Evolutionary conservation across 805 yeast genomes (phyloP), one percentile per base, ranked within the genome.

Genomic region (Saccharomyces paradoxus): DNA sequence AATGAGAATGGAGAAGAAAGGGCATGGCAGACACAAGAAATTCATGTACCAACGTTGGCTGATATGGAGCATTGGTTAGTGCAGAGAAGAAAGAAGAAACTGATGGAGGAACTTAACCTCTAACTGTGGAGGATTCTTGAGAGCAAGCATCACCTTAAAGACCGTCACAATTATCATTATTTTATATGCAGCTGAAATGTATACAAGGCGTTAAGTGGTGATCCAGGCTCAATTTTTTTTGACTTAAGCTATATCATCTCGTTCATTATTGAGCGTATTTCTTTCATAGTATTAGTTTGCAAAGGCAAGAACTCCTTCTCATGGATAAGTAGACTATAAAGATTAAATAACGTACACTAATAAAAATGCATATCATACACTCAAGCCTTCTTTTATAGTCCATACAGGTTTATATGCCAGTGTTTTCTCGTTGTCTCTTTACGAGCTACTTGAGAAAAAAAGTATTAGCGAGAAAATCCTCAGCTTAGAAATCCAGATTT

Each of bases 41-140:
- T 30, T 6, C 22, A 53, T 7, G 31, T 65, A 1, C 79, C 81
- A 0, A 58, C 72, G 0, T 60, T 68, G 10, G 65, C 67, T 44
- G 77, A 79, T 2, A 74, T 82, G 50, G 78, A 77, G 50, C 51
- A 59, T 14, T 74, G 79, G 73, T 58, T 83, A 17, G 79, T 83
- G 22, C 73, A 75, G 14, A 66, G 66, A 55, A 74, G 76, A 57
- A 78, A 75, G 57, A 60, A 71, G 52, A 76, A 77, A 56, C 64
- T 83, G 21, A 62, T 78, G 29, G 61, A 63, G 9, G 70, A 61
- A 49, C 48, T 64, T 24, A 55, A 55, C 26, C 49, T 62, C 7
- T 65, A 49, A 53, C 1, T 41, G 4, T 2, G 17, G 13, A 37
- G 12, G 13, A 8, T 17, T n/a, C 3, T 17, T 21, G 2, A 21